phyloP scores from a whole-genome alignment of 108 stramenopile species.

The Tribonema minus region DNA sequence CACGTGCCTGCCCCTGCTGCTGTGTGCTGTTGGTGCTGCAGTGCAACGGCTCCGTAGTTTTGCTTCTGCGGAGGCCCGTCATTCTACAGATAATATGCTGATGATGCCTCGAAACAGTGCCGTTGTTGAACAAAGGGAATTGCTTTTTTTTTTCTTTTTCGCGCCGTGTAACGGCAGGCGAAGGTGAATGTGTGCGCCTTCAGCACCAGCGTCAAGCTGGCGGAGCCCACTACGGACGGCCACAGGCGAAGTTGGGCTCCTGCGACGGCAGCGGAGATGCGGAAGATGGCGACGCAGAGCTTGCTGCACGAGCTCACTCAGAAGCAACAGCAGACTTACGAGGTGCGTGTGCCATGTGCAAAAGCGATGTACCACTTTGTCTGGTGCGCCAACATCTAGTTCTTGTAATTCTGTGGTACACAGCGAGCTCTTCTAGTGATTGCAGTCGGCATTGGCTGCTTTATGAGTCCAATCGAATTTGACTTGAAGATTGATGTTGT shows the following conservation, averaged over 20 bases:
- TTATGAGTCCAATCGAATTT: background rate
- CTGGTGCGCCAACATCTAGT: background rate
- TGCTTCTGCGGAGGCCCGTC: background rate
- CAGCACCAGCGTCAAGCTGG: background rate
- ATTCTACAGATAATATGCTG: too few relatives aligned
- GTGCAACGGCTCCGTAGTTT: background rate
- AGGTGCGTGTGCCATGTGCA: constrained; percentile 18
- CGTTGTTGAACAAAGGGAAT: too few relatives aligned
- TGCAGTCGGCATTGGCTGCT: background rate
- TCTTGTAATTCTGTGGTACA: background rate
- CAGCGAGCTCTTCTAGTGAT: background rate
- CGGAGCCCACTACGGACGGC: background rate
- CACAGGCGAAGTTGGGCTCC: background rate
- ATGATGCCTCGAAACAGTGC: too few relatives aligned
- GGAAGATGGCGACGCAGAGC: constrained; percentile 42
- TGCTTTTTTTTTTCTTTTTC: too few relatives aligned
- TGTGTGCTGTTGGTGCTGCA: too few relatives aligned
- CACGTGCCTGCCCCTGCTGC: too few relatives aligned
- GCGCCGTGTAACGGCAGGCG: too few relatives aligned
- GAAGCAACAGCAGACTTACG: constrained; percentile 30
- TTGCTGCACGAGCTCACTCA: constrained; percentile 45
- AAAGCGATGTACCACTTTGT: too few relatives aligned
- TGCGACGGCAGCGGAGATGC: background rate
- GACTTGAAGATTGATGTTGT: background rate
- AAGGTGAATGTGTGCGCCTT: too few relatives aligned